Evolutionary conservation across 2,329 filamentous ascomycete genomes (phyloP).

Genomic region (Myriosclerotinia curreyana): DNA sequence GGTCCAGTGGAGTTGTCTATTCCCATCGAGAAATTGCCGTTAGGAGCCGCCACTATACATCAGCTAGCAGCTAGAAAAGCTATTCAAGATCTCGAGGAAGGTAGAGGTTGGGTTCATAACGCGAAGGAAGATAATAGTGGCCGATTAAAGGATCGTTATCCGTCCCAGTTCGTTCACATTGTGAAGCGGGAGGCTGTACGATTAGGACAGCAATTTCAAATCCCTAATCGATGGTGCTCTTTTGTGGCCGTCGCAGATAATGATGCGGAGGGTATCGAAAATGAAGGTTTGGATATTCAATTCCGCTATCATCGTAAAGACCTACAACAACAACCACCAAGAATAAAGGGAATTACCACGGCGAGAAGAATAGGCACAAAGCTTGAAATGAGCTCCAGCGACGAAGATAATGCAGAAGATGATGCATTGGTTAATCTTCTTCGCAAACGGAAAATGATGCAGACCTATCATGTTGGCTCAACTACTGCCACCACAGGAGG

Average conservation of each 20-base stretch:
- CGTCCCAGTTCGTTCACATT: slow-evolving; percentile 55
- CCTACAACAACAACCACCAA: no score
- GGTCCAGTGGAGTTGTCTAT: slow-evolving; percentile 63
- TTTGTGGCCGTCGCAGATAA: slow-evolving; percentile 64
- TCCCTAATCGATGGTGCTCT: slow-evolving; percentile 67
- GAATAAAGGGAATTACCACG: no score
- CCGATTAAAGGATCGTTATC: slow-evolving; percentile 47
- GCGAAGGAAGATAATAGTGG: slow-evolving; percentile 47
- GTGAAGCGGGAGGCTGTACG: slow-evolving; percentile 64
- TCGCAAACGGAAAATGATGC: no score
- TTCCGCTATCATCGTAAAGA: neutral
- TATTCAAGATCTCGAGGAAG: slow-evolving; percentile 66
- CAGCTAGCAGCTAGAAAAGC: slow-evolving; percentile 68
- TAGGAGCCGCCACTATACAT: slow-evolving; percentile 57
- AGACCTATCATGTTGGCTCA: no score
- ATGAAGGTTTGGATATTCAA: neutral
- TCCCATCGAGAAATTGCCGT: slow-evolving; percentile 51
- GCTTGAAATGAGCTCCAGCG: no score
- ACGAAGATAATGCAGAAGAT: no score
- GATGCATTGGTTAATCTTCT: no score
- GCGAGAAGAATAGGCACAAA: no score
- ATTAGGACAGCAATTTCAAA: slow-evolving; percentile 63
- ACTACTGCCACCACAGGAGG: no score
- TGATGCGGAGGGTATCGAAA: slow-evolving; percentile 19
- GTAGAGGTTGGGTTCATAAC: slow-evolving; percentile 61